Conservation (phyloP, 768 basidiomycete genomes). For the Lentinula aciculospora region DNA sequence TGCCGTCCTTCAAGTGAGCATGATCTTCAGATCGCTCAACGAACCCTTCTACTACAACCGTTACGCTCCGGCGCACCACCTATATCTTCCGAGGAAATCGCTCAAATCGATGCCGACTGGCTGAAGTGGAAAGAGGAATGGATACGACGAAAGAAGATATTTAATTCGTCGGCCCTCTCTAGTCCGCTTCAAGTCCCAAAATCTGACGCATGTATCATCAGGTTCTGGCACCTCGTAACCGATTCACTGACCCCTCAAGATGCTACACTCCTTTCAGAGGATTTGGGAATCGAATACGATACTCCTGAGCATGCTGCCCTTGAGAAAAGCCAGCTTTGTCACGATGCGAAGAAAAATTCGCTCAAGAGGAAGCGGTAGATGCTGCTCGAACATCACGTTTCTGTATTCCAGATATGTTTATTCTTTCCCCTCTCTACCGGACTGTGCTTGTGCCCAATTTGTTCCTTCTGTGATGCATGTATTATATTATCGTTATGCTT, state of each 20-base stretch:
- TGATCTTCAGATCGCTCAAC: constrained; percentile 39
- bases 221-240: constrained; percentile 70
- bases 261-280: constrained; percentile 59
- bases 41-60: constrained; percentile 49
- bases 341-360: constrained; percentile 22
- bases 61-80: constrained; percentile 62
- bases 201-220: constrained; percentile 20
- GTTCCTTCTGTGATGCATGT: too few relatives aligned
- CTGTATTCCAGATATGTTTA: background rate
- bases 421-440: background rate
- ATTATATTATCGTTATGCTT: background rate
- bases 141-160: constrained; percentile 70
- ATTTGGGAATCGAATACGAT: constrained; percentile 78
- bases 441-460: background rate
- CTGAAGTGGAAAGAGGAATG: constrained; percentile 77
- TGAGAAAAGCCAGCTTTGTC: constrained; percentile 60
- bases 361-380: constrained; percentile 49
- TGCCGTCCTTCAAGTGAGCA: constrained; percentile 5
- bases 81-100: constrained; percentile 68
- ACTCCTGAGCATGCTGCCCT: constrained; percentile 62
- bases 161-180: constrained; percentile 52
- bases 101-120: constrained; percentile 70
- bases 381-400: background rate
- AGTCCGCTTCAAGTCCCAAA: background rate
- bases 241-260: constrained; percentile 67